Evolutionary conservation across 495 filamentous ascomycete species (phyloP).

Genomic region (Penicillium verhagenii): DNA sequence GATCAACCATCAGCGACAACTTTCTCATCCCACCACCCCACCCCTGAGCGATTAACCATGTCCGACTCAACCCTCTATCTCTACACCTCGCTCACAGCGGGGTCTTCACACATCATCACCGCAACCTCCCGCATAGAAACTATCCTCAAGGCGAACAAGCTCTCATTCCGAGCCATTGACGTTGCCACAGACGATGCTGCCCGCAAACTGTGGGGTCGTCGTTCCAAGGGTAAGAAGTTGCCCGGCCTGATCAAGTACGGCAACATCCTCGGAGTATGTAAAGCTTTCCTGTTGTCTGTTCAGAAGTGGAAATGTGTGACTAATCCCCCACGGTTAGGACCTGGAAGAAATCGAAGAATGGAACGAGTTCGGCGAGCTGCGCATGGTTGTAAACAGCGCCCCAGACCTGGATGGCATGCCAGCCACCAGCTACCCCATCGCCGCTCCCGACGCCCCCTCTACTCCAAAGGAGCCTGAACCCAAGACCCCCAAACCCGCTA

Average conservation of each 20-base stretch:
- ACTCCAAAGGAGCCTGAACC: constrained; percentile 35
- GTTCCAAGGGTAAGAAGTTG: constrained; percentile 76
- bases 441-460: constrained; percentile 34
- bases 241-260: constrained; percentile 89
- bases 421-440: constrained; percentile 47
- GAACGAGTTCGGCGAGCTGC: constrained; percentile 97
- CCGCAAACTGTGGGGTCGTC: constrained; percentile 83
- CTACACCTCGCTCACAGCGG: constrained; percentile 92
- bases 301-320: background rate
- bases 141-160: constrained; percentile 90
- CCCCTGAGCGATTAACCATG: constrained; percentile 23
- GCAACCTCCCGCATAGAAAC: constrained; percentile 94
- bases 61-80: constrained; percentile 82
- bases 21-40: background rate
- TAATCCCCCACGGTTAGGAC: constrained; percentile 56
- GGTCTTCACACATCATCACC: constrained; percentile 96
- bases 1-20: background rate
- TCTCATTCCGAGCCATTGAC: constrained; percentile 90
- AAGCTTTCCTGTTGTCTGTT: background rate
- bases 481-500: constrained; percentile 35
- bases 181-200: constrained; percentile 90
- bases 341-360: constrained; percentile 94
- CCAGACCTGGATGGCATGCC: constrained; percentile 37
- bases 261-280: constrained; percentile 77
- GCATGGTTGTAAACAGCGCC: constrained; percentile 65